These are phyloP conservation scores for Fagus crenata DNA, from an alignment of 306 rosid genomes.

Conservation along the genomic window DNA sequence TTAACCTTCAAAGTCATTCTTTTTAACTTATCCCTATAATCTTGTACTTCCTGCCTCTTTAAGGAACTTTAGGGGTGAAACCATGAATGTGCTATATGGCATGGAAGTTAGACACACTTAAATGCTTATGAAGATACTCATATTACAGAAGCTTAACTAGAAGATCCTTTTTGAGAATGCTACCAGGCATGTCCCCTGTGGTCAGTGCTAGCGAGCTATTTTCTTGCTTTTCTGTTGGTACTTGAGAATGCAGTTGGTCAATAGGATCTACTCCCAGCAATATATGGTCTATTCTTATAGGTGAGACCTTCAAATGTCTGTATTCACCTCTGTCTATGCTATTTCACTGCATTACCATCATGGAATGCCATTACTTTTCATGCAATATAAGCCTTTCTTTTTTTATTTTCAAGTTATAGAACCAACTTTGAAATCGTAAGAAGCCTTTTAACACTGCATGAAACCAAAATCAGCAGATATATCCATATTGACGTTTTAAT, in stretches of 20 bases:
- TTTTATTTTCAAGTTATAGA: background rate
- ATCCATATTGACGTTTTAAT: background rate
- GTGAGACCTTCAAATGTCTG: background rate
- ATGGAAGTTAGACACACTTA: background rate
- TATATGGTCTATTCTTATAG: background rate
- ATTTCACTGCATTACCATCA: conserved; percentile 4
- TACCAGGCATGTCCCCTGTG: background rate
- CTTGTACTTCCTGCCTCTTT: background rate
- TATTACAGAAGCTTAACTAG: background rate
- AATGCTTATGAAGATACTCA: background rate
- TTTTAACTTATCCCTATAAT: background rate
- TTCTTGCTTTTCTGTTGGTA: background rate
- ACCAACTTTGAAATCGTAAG: background rate
- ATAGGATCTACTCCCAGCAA: background rate
- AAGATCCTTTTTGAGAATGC: background rate
- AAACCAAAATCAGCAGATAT: background rate
- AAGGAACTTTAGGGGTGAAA: background rate
- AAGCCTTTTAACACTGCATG: background rate
- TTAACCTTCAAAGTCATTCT: background rate
- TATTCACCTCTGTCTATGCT: background rate
- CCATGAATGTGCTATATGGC: background rate
- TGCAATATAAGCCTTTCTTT: background rate
- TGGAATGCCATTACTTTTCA: background rate
- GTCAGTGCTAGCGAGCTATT: background rate
- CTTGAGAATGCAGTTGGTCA: background rate